These are phyloP conservation scores for Plasmodium sp. DNA, from an alignment of 169 alveolate genomes.

Conservation along the genomic window DNA sequence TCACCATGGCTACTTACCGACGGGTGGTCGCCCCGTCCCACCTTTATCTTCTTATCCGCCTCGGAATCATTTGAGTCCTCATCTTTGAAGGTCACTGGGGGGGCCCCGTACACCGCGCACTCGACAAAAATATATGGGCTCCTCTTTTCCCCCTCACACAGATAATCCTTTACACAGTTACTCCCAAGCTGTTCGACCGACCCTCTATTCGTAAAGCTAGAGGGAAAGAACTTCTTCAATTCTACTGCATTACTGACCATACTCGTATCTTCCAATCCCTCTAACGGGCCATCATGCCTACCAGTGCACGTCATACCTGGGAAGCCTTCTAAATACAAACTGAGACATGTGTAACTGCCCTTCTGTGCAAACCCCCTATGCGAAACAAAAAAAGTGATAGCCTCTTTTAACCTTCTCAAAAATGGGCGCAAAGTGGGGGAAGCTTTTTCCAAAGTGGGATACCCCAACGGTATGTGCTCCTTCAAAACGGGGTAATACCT, in stretches of 20 bases:
- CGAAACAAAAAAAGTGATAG: not conserved
- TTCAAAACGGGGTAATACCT: not conserved
- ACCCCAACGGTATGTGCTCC: not conserved
- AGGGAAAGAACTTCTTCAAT: not conserved
- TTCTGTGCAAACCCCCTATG: not conserved
- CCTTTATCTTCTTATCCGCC: not conserved
- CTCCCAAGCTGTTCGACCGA: not conserved
- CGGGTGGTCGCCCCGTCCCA: not conserved
- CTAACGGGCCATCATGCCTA: not conserved
- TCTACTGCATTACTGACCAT: not conserved
- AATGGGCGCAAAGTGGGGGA: not conserved
- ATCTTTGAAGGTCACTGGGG: slow-evolving; percentile 50
- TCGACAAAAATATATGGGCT: not conserved
- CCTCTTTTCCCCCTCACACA: not conserved
- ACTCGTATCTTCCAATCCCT: not conserved
- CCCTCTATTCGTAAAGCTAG: not conserved
- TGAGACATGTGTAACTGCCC: not conserved
- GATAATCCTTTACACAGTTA: slow-evolving; percentile 6
- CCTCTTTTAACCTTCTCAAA: slow-evolving; percentile 1
- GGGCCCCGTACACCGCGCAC: slow-evolving; percentile 43
- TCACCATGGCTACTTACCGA: not conserved
- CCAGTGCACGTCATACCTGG: not conserved
- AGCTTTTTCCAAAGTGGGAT: no score
- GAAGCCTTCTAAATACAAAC: not conserved
- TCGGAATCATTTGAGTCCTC: slow-evolving; percentile 3